Percentiles rank a stretch among this genome's conserved stretches.
phyloP scores from a whole-genome alignment of 805 yeast genomes.

The Lachancea waltii region DNA sequence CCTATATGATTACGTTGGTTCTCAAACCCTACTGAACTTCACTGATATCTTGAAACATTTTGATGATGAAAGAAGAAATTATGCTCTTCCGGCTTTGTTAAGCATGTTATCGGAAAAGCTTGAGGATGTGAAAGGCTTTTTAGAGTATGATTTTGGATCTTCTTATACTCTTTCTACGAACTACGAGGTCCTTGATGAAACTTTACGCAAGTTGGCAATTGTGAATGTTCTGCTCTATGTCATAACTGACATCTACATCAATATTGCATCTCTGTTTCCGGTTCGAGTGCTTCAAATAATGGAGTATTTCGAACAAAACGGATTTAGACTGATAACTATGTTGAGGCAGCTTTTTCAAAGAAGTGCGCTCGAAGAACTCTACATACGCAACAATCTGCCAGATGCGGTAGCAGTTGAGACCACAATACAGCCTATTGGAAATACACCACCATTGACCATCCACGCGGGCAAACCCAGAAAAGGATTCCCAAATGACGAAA shows the following conservation, averaged over 20 bases:
- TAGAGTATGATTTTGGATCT: slow-evolving; percentile 14
- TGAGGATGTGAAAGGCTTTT: slow-evolving; percentile 24
- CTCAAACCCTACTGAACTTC: slow-evolving; percentile 48
- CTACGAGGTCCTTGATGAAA: slow-evolving; percentile 6
- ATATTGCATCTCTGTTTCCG: slow-evolving; percentile 45
- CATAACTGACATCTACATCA: slow-evolving; percentile 50
- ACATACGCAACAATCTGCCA: slow-evolving; percentile 45
- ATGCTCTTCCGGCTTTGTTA: slow-evolving; percentile 37
- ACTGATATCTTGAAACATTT: slow-evolving; percentile 49
- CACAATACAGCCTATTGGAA: slow-evolving; percentile 36
- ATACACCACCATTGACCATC: slow-evolving; percentile 38
- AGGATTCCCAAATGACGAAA: slow-evolving; percentile 34
- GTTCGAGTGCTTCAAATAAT: slow-evolving; percentile 34
- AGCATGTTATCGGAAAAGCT: slow-evolving; percentile 32
- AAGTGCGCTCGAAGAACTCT: slow-evolving; percentile 51
- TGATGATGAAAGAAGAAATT: slow-evolving; percentile 48
- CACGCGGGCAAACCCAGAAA: slow-evolving; percentile 39
- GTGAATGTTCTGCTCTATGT: slow-evolving; percentile 43
- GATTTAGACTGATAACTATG: slow-evolving; percentile 36
- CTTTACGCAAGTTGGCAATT: slow-evolving; percentile 25
- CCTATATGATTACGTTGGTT: slow-evolving; percentile 55
- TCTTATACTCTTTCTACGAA: slow-evolving; percentile 23
- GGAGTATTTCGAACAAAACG: slow-evolving; percentile 28
- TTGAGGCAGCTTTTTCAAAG: slow-evolving; percentile 45
- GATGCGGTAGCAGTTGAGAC: slow-evolving; percentile 41